These are phyloP conservation scores for Scortechinia acanthostroma DNA, from an alignment of 2,329 filamentous ascomycete species.

Conservation along the genomic window DNA sequence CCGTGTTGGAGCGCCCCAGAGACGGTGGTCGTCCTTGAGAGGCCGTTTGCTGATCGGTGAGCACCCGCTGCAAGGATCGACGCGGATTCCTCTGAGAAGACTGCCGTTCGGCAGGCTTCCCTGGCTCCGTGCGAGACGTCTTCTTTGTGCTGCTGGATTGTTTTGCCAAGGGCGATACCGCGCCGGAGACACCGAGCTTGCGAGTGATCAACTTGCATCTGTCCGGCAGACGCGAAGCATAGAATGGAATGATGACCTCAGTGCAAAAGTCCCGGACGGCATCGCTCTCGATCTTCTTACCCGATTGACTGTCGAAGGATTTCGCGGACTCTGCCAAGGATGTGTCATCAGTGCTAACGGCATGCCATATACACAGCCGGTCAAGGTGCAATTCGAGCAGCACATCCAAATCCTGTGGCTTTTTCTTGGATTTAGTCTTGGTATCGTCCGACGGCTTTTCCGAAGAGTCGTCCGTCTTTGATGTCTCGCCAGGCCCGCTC, in stretches of 20 bases:
- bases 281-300: conserved; percentile 25
- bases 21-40: conserved; percentile 21
- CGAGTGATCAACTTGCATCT: conserved; percentile 32
- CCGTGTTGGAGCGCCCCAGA: conserved; percentile 29
- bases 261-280: conserved; percentile 37
- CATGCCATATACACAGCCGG: conserved; percentile 39
- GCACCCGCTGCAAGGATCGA: conserved; percentile 30
- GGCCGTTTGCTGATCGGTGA: conserved; percentile 30
- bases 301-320: conserved; percentile 15
- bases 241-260: conserved; percentile 38
- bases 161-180: conserved; percentile 21
- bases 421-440: conserved; percentile 21
- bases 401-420: conserved; percentile 27
- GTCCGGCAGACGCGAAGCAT: conserved; percentile 33
- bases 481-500: conserved; percentile 4
- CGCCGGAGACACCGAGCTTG: conserved; percentile 32
- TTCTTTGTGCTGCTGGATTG: conserved; percentile 20
- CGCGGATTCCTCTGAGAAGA: conserved; percentile 13
- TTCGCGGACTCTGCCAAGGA: conserved; percentile 12
- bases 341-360: conserved; percentile 28
- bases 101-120: conserved; percentile 14
- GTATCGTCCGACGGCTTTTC: conserved; percentile 7
- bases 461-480: conserved; percentile 3
- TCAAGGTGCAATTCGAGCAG: conserved; percentile 36
- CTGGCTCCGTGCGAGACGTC: not conserved